Base-by-base conservation (phyloP, 768 basidiomycete species). In the Lentinula lateritia region DNA sequence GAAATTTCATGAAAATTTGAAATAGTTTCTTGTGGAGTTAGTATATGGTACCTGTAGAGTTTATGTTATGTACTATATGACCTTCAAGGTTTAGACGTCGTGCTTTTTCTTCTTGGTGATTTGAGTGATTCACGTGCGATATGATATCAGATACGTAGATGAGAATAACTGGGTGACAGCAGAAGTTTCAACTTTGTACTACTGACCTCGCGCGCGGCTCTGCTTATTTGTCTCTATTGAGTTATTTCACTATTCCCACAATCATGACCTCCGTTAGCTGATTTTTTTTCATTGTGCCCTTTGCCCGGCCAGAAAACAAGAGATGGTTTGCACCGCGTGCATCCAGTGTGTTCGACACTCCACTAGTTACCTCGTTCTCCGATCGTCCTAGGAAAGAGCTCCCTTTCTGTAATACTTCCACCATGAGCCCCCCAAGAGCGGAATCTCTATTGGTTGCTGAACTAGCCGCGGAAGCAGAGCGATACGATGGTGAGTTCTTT, bases 391-490 rank as follows among this genome's bases (percentile, higher is more conserved):
- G 35, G 50, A 9, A 12, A 23, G 34, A 10, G 16, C 12, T 16
- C 41, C 43, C 55, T 56, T 23, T 56, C 36, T 43, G 9, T 2
- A 28, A 9, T n/a, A 54, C 53, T 43, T 56, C 55, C 55, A 56
- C 55, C 34, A 59, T 59, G 58, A 48, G 16, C 36, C 43, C 58
- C 18, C 18, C 61, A 43, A 73, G 70, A 61, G 72, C 75, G 28
- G 80, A 84, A 64, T 74, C 75, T 61, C 70, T 83, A 50, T 77
- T 80, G 73, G 79, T 94, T 67, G 92, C 92, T 63, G 92, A 90
- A 75, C 82, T 93, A 61, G 89, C 90, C 50, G 90, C 90, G 70
- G 89, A 93, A 76, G 91, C 93, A 39, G 92, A 93, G 72, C 89
- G 93, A 57, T 93, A 93, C 72, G 86, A 91, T 78, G 93, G 93